Conservation (phyloP, 2,329 filamentous ascomycete species). For the Phyllosticta capitalensis region DNA sequence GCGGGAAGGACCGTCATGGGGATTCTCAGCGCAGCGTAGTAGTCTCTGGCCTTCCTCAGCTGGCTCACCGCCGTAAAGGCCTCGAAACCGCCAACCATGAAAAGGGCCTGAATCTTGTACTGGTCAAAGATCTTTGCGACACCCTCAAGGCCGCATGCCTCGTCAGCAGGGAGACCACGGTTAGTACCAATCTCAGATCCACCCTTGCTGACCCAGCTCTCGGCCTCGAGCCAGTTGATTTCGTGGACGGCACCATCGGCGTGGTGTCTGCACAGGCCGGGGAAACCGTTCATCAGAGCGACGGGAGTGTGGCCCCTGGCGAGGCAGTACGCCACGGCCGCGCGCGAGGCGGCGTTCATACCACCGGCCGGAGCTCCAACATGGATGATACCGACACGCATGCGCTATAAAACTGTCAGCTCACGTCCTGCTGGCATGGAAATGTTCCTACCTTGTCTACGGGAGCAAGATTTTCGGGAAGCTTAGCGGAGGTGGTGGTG, state of each 20-base stretch:
- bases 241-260: constrained; percentile 77
- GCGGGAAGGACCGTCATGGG: constrained; percentile 85
- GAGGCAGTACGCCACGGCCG: constrained; percentile 85
- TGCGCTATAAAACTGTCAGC: constrained; percentile 44
- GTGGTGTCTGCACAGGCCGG: constrained; percentile 85
- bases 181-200: constrained; percentile 98
- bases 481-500: constrained; percentile 76
- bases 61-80: constrained; percentile 89
- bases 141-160: constrained; percentile 52
- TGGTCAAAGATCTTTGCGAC: constrained; percentile 76
- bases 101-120: constrained; percentile 84
- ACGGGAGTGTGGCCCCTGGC: constrained; percentile 86
- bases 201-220: constrained; percentile 90
- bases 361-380: constrained; percentile 93
- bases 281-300: constrained; percentile 94
- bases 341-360: constrained; percentile 94
- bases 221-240: constrained; percentile 88
- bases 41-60: constrained; percentile 66
- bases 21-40: constrained; percentile 81
- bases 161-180: constrained; percentile 80
- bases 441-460: constrained; percentile 54
- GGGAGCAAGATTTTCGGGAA: constrained; percentile 59
- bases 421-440: not conserved
- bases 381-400: constrained; percentile 93
- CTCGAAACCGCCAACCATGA: constrained; percentile 91